Evolutionary conservation across 805 yeast genomes (phyloP).

Genomic region (Pichia pseudocactophila): DNA sequence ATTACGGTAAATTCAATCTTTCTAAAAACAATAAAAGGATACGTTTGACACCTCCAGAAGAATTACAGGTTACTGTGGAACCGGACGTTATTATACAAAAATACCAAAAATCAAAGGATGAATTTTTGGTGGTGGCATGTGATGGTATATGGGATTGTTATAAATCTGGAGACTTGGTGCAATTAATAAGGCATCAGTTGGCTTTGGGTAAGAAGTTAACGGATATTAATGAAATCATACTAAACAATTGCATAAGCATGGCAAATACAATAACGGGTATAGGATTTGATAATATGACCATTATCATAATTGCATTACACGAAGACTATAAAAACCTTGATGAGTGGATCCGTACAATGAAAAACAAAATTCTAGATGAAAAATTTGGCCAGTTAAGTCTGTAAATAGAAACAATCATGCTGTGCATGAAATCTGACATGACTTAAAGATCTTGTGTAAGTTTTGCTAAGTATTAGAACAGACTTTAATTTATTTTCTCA

Average conservation of each 20-base stretch:
- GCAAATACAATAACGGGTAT: constrained; percentile 70
- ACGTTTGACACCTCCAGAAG: constrained; percentile 46
- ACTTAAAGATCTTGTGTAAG: neutral
- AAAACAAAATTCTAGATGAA: constrained; percentile 29
- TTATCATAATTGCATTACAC: constrained; percentile 59
- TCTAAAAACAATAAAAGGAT: constrained; percentile 17
- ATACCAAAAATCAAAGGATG: constrained; percentile 46
- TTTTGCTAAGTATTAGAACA: neutral
- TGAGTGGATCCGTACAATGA: constrained; percentile 53
- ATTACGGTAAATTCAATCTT: constrained; percentile 18
- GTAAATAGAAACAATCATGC: constrained; percentile 3
- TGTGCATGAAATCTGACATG: neutral
- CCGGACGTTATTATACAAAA: constrained; percentile 64
- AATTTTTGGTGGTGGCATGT: constrained; percentile 66
- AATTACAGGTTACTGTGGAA: constrained; percentile 70
- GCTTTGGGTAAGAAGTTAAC: constrained; percentile 49
- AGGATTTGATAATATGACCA: constrained; percentile 78
- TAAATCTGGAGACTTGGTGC: constrained; percentile 46
- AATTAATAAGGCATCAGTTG: constrained; percentile 48
- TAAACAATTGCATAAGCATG: constrained; percentile 60
- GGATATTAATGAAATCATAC: constrained; percentile 47
- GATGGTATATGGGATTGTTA: constrained; percentile 80
- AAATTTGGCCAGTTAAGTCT: constrained; percentile 24
- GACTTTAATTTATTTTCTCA: neutral
- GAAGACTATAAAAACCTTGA: constrained; percentile 29